Evolutionary conservation across 1,284 basidiomycete genomes (phyloP).

Genomic region (Pascua sp.): DNA sequence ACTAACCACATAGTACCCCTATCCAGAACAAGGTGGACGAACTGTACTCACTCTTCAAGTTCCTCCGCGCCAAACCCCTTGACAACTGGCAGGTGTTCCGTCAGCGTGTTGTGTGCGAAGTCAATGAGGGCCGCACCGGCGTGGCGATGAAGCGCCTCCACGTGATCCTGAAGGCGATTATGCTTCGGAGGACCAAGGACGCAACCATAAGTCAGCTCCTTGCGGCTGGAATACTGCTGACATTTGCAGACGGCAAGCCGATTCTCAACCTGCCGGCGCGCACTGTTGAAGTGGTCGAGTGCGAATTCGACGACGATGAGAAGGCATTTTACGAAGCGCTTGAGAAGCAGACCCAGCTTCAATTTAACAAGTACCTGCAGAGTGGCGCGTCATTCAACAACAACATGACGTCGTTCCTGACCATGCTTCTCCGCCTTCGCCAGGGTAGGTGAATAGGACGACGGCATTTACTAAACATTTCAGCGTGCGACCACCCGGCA

Average conservation of each 20-base stretch:
- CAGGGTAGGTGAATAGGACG: constrained; percentile 78
- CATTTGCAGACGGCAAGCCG: constrained; percentile 83
- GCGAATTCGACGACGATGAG: constrained; percentile 69
- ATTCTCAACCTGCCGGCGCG: constrained; percentile 80
- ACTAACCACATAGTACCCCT: constrained; percentile 59
- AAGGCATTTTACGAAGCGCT: constrained; percentile 75
- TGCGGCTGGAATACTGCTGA: too few relatives aligned
- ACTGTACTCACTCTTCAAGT: constrained; percentile 82
- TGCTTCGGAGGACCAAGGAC: constrained; percentile 87
- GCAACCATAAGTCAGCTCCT: constrained; percentile 60
- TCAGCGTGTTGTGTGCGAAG: constrained; percentile 70
- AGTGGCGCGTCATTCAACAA: constrained; percentile 58
- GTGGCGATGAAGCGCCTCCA: constrained; percentile 80
- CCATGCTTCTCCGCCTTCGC: constrained; percentile 76
- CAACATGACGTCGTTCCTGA: constrained; percentile 81
- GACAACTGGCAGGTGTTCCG: constrained; percentile 78
- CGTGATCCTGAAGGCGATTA: constrained; percentile 76
- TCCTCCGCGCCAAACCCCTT: constrained; percentile 78
- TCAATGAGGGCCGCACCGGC: constrained; percentile 66
- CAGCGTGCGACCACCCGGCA: constrained; percentile 84
- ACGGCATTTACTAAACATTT: background rate
- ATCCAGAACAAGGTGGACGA: constrained; percentile 91
- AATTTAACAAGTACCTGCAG: constrained; percentile 66
- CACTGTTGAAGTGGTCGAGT: constrained; percentile 67
- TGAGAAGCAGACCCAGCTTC: constrained; percentile 67